Evolutionary conservation across 176 grass and related monocot species (phyloP).

Genomic region (Pharus latifolius): DNA sequence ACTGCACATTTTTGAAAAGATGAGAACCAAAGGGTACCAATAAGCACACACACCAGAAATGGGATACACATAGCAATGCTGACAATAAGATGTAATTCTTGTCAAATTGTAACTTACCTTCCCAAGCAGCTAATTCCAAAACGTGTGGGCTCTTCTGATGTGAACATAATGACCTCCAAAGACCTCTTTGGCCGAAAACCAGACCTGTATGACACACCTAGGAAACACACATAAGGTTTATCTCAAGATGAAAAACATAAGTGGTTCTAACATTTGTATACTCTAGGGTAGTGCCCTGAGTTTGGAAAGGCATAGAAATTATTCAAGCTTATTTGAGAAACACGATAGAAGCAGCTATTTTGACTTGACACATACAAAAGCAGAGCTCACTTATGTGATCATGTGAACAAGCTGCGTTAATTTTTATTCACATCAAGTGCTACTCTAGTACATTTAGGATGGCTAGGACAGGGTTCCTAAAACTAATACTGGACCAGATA

Average conservation of each 20-base stretch:
- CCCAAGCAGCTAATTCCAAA: slow-evolving; percentile 97
- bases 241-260: slow-evolving; percentile 6
- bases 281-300: not conserved
- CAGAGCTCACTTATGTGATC: no score
- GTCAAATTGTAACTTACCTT: slow-evolving; percentile 37
- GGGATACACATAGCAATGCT: not conserved
- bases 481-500: no score
- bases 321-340: not conserved
- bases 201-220: slow-evolving; percentile 31
- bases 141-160: slow-evolving; percentile 90
- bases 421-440: no score
- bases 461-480: no score
- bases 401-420: no score
- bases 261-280: not conserved
- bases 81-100: not conserved
- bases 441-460: no score
- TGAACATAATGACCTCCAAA: slow-evolving; percentile 98
- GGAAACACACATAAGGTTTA: slow-evolving; percentile 3
- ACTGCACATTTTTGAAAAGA: slow-evolving; percentile 48
- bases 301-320: not conserved
- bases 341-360: not conserved
- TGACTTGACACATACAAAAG: no score
- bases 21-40: not conserved
- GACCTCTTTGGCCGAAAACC: slow-evolving; percentile 74
- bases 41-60: not conserved